These are phyloP conservation scores for Quillaja saponaria DNA, from an alignment of 306 rosid species.

Conservation along the genomic window DNA sequence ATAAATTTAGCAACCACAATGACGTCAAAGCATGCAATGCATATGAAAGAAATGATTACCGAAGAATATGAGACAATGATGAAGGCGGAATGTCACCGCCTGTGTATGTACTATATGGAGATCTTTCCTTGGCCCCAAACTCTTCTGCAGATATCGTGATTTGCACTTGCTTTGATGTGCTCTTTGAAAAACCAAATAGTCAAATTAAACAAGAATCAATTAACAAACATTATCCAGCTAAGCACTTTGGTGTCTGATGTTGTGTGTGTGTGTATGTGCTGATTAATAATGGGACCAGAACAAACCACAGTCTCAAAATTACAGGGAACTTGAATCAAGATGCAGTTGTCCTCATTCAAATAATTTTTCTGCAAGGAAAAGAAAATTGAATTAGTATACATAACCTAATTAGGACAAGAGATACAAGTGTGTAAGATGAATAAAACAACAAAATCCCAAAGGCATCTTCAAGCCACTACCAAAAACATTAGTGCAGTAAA, in stretches of 20 bases:
- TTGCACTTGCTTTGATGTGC: slow-evolving; percentile 46
- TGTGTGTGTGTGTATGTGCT: not conserved
- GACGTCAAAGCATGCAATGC: slow-evolving; percentile 7
- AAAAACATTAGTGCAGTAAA: too few relatives aligned
- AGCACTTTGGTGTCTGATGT: not conserved
- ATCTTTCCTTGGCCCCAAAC: slow-evolving; percentile 59
- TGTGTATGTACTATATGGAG: slow-evolving; percentile 38
- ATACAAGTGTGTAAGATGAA: slow-evolving; percentile 6
- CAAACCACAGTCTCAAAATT: slow-evolving; percentile 55
- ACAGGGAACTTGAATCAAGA: slow-evolving; percentile 51
- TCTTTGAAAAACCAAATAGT: slow-evolving; percentile 42
- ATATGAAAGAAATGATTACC: slow-evolving; percentile 52
- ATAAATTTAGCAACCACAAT: not conserved
- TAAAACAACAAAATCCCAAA: slow-evolving; percentile 2
- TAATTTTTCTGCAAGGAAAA: slow-evolving; percentile 56
- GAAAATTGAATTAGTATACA: slow-evolving; percentile 5
- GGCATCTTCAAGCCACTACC: slow-evolving; percentile 22
- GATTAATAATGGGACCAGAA: slow-evolving; percentile 27
- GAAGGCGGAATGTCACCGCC: slow-evolving; percentile 50
- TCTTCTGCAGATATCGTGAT: slow-evolving; percentile 65
- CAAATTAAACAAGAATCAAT: slow-evolving; percentile 30
- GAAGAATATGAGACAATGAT: slow-evolving; percentile 45
- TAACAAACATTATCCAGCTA: slow-evolving; percentile 26
- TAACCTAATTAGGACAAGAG: slow-evolving; percentile 23
- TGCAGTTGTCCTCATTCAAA: slow-evolving; percentile 51